Conservation (phyloP, 176 grass and related monocot genomes). For the Oryza coarctata region DNA sequence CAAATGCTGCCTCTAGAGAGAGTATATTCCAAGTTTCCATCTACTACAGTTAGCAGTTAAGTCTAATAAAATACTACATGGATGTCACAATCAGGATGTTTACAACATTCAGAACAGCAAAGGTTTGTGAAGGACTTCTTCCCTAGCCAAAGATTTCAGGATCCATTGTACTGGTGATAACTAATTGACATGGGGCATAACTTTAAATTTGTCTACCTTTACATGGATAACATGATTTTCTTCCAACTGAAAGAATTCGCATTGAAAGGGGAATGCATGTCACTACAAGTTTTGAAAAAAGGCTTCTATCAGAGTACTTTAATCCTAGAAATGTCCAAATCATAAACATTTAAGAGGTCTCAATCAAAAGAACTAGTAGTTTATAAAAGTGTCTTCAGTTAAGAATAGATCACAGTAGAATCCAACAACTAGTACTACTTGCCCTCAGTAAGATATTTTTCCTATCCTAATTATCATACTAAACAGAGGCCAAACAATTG, state of each 20-base stretch:
- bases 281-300: neutral
- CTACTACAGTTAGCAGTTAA: neutral
- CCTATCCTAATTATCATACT: neutral
- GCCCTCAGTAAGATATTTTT: neutral
- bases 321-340: neutral
- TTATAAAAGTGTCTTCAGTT: neutral
- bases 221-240: neutral
- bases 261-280: neutral
- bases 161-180: neutral
- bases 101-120: neutral
- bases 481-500: neutral
- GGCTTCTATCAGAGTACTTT: slow-evolving; percentile 2
- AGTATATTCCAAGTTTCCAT: neutral
- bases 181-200: neutral
- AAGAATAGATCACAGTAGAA: neutral
- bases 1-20: neutral
- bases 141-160: neutral
- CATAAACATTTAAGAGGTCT: neutral
- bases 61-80: neutral
- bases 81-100: neutral
- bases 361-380: neutral
- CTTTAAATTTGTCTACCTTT: neutral
- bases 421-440: neutral
- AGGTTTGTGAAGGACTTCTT: neutral
- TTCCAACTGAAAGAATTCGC: neutral